Evolutionary conservation across 2,329 filamentous ascomycete genomes (phyloP).

Genomic region (Cylindrodendrum hubeiense): DNA sequence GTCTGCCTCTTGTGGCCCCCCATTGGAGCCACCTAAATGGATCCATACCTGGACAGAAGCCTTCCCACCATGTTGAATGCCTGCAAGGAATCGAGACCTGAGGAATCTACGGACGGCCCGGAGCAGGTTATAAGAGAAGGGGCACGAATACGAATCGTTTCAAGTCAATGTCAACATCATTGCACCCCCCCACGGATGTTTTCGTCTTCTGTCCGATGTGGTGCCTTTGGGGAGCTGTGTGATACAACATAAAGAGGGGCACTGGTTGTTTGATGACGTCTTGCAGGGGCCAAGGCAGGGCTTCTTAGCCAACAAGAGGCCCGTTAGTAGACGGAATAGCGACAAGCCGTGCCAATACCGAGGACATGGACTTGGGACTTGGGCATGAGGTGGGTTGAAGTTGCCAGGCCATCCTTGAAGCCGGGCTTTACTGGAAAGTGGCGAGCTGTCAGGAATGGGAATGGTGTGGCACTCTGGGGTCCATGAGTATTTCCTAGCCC

Average conservation of each 20-base stretch:
- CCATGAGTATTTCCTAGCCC: slow-evolving; percentile 18
- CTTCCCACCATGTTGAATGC: slow-evolving; percentile 37
- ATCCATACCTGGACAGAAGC: slow-evolving; percentile 24
- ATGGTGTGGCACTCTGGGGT: slow-evolving; percentile 18
- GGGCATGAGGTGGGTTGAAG: slow-evolving; percentile 30
- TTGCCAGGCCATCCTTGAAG: slow-evolving; percentile 24
- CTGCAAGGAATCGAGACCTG: slow-evolving; percentile 31
- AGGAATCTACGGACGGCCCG: slow-evolving; percentile 28
- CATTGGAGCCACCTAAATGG: slow-evolving; percentile 34
- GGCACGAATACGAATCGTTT: slow-evolving; percentile 29
- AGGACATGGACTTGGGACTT: slow-evolving; percentile 47
- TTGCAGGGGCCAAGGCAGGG: slow-evolving; percentile 24
- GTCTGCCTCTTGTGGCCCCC: slow-evolving; percentile 34
- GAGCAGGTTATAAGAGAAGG: slow-evolving; percentile 20
- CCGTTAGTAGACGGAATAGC: slow-evolving; percentile 28
- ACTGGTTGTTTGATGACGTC: slow-evolving; percentile 31
- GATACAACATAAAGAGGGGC: slow-evolving; percentile 27
- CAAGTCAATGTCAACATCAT: slow-evolving; percentile 26
- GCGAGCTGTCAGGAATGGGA: slow-evolving; percentile 23
- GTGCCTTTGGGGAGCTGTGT: slow-evolving; percentile 8
- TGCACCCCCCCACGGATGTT: slow-evolving; percentile 25
- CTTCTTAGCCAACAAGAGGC: slow-evolving; percentile 29
- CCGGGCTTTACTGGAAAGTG: slow-evolving; percentile 14
- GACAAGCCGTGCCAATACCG: slow-evolving; percentile 40
- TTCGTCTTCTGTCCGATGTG: slow-evolving; percentile 22